Base-by-base conservation (phyloP, 192 early-diverging fungal species). In the Rhizophagus prolifer region DNA sequence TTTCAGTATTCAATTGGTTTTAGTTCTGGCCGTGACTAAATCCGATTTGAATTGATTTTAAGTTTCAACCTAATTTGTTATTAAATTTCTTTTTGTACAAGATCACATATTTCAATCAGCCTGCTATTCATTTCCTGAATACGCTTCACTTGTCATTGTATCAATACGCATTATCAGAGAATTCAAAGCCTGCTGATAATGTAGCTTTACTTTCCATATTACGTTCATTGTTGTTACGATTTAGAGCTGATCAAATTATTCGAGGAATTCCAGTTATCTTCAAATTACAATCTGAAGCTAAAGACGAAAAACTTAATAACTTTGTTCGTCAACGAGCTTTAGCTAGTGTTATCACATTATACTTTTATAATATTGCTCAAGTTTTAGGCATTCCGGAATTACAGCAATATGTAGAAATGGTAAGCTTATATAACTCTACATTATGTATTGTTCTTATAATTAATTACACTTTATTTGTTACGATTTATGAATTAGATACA, bases 201-300 rank as follows among this genome's bases (percentile, higher is more conserved):
- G 21, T 75, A 21, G 62, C 74, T 30, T 34, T 75, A 46, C 47
- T 50, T 2, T 16, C 6, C 14, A 62, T 75, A 31, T 50, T 75
- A 28, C 60, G 47, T 65, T 34, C 74, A 47, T 31, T 75, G 46
- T 47, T 75, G 38, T 12, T 44, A 65, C 25, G 62, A 13, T 75
- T 75, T 47, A 38, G 46, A 19, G n/a, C 16, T 50, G 74, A 75
- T 26, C 74, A 75, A 88, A 59, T 88, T 82, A 25, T 86, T 85
- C 72, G 79, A 86, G 69, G 85, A 54, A 23, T 62, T 60, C 31
- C 66, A 16, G 78, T 88, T 86, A 30, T 88, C 81, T 60, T 81
- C 81, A 71, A 82, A 83, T 54, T 83, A 83, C 25, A 88, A 28
- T 41, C 62, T 26, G 74, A 75, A 31, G 74, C 62, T 12, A 64